phyloP scores from a whole-genome alignment of 768 basidiomycete genomes.

The Chalciporus sphaerocephalus region DNA sequence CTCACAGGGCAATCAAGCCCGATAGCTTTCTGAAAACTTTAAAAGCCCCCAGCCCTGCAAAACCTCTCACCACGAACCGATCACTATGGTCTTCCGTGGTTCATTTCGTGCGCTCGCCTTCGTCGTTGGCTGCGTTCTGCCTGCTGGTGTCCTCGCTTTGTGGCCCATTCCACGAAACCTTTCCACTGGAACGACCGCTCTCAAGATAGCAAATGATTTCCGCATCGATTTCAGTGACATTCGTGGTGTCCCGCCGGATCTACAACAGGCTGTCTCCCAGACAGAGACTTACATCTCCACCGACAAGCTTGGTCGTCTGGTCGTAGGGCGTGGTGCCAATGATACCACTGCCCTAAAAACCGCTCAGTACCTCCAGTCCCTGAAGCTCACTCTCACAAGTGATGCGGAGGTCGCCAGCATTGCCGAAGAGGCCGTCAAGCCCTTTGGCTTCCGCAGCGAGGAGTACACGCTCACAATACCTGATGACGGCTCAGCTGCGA shows the following conservation, averaged over 20 bases:
- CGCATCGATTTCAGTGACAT: conserved; percentile 26
- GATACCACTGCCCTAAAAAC: conserved; percentile 25
- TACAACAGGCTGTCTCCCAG: conserved; percentile 32
- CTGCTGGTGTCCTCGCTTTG: conserved; percentile 11
- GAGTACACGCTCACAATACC: conserved; percentile 42
- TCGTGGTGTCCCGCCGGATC: conserved; percentile 28
- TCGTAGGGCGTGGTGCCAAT: conserved; percentile 37
- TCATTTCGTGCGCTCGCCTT: conserved; percentile 10
- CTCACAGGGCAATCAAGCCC: no score
- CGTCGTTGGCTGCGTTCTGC: conserved; percentile 1
- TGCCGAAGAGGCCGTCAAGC: conserved; percentile 32
- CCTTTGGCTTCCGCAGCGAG: conserved; percentile 40
- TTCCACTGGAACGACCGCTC: conserved; percentile 23
- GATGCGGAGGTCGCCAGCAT: conserved; percentile 28
- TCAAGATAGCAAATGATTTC: conserved; percentile 28
- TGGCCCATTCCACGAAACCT: conserved; percentile 34
- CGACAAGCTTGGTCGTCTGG: conserved; percentile 38
- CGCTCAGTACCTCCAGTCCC: conserved; percentile 24
- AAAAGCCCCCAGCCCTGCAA: no score
- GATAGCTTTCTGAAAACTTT: no score
- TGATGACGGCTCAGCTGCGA: conserved; percentile 32
- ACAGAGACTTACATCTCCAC: conserved; percentile 29
- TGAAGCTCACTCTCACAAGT: conserved; percentile 26
- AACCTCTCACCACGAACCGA: no score
- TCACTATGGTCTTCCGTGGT: conserved; percentile 4